A percentile compares a stretch with the other conserved stretches of the same genome.
phyloP scores from a whole-genome alignment of 1,139 yeast species.

The Lodderomyces margitis region DNA sequence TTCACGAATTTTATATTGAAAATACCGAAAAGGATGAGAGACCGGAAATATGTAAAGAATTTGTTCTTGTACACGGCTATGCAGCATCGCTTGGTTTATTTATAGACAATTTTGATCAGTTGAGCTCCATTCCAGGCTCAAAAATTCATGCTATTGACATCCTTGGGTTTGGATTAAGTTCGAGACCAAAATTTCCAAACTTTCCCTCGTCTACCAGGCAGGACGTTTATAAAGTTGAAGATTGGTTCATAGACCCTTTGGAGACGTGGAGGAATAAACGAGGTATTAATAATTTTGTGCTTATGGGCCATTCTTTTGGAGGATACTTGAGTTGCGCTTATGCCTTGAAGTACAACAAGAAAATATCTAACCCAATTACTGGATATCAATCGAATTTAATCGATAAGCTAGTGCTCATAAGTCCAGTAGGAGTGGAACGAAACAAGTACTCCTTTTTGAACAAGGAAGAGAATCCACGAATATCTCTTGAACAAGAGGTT shows the following conservation, averaged over 20 bases:
- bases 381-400: conserved; percentile 24
- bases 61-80: conserved; percentile 47
- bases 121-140: conserved; percentile 42
- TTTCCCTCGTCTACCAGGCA: conserved; percentile 30
- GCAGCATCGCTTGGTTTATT: conserved; percentile 49
- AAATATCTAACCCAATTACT: conserved; percentile 25
- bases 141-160: conserved; percentile 46
- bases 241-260: conserved; percentile 75
- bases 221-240: conserved; percentile 51
- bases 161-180: conserved; percentile 45
- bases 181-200: conserved; percentile 42
- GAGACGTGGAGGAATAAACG: conserved; percentile 77
- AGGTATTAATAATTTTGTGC: conserved; percentile 56
- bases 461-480: conserved; percentile 18
- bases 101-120: conserved; percentile 38
- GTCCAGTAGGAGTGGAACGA: conserved; percentile 49
- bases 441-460: conserved; percentile 29
- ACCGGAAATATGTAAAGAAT: conserved; percentile 21
- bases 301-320: conserved; percentile 92
- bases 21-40: conserved; percentile 23
- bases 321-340: conserved; percentile 84
- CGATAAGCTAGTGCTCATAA: conserved; percentile 40
- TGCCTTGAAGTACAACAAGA: conserved; percentile 57
- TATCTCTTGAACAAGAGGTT: conserved; percentile 24
- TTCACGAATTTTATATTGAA: conserved; percentile 58